Percentiles rank a stretch among this genome's conserved stretches.
Evolutionary conservation across 495 filamentous ascomycete genomes (phyloP).

Genomic region (Penicillium ucsense): DNA sequence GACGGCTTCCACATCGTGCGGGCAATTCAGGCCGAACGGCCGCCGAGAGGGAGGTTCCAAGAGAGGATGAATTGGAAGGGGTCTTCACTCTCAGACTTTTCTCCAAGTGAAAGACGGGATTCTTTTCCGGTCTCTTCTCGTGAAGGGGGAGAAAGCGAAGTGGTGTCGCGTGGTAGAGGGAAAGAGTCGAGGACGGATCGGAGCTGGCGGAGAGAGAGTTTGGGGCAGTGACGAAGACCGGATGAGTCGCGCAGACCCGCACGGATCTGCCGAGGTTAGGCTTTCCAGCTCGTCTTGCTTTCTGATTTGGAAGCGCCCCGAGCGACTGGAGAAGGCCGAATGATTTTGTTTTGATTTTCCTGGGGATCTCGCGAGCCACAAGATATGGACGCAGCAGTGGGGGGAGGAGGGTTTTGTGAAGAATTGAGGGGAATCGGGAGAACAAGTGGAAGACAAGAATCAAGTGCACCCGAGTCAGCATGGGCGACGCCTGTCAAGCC

Average conservation of each 20-base stretch:
- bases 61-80: neutral
- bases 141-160: conserved; percentile 3
- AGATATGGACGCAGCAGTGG: too few relatives aligned
- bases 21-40: conserved; percentile 21
- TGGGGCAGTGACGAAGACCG: neutral
- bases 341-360: too few relatives aligned
- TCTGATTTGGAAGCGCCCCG: too few relatives aligned
- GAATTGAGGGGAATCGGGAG: too few relatives aligned
- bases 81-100: neutral
- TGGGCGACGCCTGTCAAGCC: too few relatives aligned
- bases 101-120: neutral
- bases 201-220: neutral
- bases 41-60: conserved; percentile 5
- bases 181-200: neutral
- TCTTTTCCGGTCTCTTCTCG: too few relatives aligned
- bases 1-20: conserved; percentile 78
- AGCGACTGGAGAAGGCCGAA: too few relatives aligned
- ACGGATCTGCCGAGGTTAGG: conserved; percentile 19
- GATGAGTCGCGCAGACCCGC: conserved; percentile 7
- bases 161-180: conserved; percentile 23
- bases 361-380: too few relatives aligned
- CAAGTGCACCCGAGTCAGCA: too few relatives aligned
- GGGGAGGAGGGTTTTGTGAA: too few relatives aligned
- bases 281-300: too few relatives aligned
- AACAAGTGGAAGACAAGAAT: too few relatives aligned